Evolutionary conservation across 1,284 basidiomycete genomes (phyloP).

Genomic region (Microbotryum violaceum): DNA sequence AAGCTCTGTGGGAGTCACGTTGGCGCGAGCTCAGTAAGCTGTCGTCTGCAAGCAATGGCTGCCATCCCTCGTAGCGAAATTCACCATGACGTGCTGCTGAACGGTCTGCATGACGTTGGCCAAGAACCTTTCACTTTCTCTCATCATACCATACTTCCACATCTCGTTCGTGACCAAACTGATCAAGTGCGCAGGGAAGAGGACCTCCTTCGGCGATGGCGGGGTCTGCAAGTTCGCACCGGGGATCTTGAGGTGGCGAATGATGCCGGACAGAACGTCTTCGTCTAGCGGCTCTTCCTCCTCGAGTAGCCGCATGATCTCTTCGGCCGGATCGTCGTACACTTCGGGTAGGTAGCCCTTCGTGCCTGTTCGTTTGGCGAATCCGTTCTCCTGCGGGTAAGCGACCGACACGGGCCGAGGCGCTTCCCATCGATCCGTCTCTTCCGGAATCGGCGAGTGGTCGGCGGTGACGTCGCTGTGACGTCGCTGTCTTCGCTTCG

Average conservation of each 20-base stretch:
- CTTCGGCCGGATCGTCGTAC: slow-evolving; percentile 82
- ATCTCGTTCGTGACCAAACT: slow-evolving; percentile 97
- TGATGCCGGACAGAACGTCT: slow-evolving; percentile 84
- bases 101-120: slow-evolving; percentile 99
- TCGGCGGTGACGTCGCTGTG: slow-evolving; percentile 67
- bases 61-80: slow-evolving; percentile 35
- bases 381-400: slow-evolving; percentile 68
- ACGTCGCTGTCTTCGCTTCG: slow-evolving; percentile 50
- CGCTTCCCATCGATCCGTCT: slow-evolving; percentile 60
- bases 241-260: slow-evolving; percentile 88
- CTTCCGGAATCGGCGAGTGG: slow-evolving; percentile 60
- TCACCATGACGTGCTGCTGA: slow-evolving; percentile 94
- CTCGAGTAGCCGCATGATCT: slow-evolving; percentile 89
- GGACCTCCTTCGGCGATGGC: slow-evolving; percentile 89
- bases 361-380: slow-evolving; percentile 52
- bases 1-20: slow-evolving; percentile 47
- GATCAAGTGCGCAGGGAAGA: slow-evolving; percentile 99
- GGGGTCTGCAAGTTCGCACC: slow-evolving; percentile 83
- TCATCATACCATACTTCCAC: slow-evolving; percentile 99
- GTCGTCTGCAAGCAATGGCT: neutral
- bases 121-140: slow-evolving; percentile 93
- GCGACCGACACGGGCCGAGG: slow-evolving; percentile 87
- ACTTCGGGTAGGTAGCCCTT: slow-evolving; percentile 55
- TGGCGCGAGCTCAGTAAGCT: slow-evolving; percentile 3
- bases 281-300: slow-evolving; percentile 87